Percentiles rank a stretch among this genome's conserved stretches.
Evolutionary conservation across 805 yeast genomes (phyloP).

Genomic region (Millerozyma miso): DNA sequence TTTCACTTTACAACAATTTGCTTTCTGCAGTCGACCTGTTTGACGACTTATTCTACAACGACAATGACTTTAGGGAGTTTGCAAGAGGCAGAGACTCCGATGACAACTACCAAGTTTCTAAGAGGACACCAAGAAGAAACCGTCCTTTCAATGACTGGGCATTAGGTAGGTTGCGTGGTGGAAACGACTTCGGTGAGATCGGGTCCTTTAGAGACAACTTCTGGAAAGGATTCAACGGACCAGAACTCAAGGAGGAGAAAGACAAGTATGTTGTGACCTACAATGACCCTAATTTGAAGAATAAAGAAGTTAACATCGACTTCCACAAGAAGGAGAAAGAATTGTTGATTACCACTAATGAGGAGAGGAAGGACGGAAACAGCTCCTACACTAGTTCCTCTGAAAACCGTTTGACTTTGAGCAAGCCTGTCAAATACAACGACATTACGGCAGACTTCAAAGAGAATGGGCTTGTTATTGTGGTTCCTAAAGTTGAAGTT

Average conservation of each 20-base stretch:
- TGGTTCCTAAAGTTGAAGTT: slow-evolving; percentile 15
- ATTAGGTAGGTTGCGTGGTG: background rate
- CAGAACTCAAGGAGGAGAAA: slow-evolving; percentile 19
- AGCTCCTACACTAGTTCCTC: slow-evolving; percentile 12
- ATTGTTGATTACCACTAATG: slow-evolving; percentile 15
- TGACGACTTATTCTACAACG: slow-evolving; percentile 12
- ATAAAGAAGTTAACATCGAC: slow-evolving; percentile 20
- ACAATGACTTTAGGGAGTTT: background rate
- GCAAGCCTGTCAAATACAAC: slow-evolving; percentile 19
- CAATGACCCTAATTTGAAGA: slow-evolving; percentile 12
- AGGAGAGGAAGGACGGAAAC: slow-evolving; percentile 9
- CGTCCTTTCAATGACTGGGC: background rate
- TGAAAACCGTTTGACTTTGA: slow-evolving; percentile 18
- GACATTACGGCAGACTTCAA: slow-evolving; percentile 17
- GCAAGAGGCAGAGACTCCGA: background rate
- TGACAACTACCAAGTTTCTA: background rate
- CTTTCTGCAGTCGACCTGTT: slow-evolving; percentile 9
- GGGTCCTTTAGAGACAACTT: slow-evolving; percentile 2
- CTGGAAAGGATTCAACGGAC: slow-evolving; percentile 13
- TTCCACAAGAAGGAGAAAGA: slow-evolving; percentile 19
- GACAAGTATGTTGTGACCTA: slow-evolving; percentile 18
- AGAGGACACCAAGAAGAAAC: background rate
- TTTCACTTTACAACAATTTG: slow-evolving; percentile 1
- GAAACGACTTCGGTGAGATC: slow-evolving; percentile 1
- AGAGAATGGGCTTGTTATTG: slow-evolving; percentile 15